Base-by-base conservation (phyloP, 768 basidiomycete species). In the Phallus indusiatus region DNA sequence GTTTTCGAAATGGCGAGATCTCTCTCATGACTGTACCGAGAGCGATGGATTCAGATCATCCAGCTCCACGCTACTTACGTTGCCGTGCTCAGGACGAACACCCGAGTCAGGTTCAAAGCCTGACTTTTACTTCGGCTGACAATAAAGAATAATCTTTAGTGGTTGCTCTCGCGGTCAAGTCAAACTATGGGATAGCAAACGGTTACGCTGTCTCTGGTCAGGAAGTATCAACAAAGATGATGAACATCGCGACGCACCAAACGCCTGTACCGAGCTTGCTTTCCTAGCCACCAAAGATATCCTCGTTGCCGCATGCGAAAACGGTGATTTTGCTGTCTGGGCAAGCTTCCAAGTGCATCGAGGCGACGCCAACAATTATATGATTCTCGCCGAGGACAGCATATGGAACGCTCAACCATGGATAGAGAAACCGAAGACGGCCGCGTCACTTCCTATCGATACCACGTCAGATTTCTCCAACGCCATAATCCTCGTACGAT, bases 1-100 rank as follows among this genome's bases (percentile, higher is more conserved):
- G 89, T 4, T 85, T 81, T 64, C 72, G 75, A 22, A 80, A 77
- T 53, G 90, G 90, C 28, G 81, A 83, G 56, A 77, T 93, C 8
- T 77, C 82, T 0, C 73, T 88, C 33, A 81, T 83, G 49, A 74
- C 75, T 5, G 81, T 81, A 0, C 73, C 72, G 21, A 78, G 77
- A 36, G 81, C 79, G n/a, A 84, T 88, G 78, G 84, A 86, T 53
- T 66, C 69, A 5, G 68, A 69, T 22, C 75, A 75, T 37, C 71
- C 76, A 50, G 73, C 76, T 1, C 76, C 78, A 22, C 77, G 73
- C 35, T 70, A 82, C 47, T 68, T 75, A 20, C 71, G 76, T 59
- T 86, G 84, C 60, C 58, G 62, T 9, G 72, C 80, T n/a, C 65
- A 67, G 5, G 86, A 91, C 36, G 75, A 81, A 53, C 90, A 92